Evolutionary conservation across 2,329 filamentous ascomycete genomes (phyloP).

Genomic region (Alternaria gansuensis): DNA sequence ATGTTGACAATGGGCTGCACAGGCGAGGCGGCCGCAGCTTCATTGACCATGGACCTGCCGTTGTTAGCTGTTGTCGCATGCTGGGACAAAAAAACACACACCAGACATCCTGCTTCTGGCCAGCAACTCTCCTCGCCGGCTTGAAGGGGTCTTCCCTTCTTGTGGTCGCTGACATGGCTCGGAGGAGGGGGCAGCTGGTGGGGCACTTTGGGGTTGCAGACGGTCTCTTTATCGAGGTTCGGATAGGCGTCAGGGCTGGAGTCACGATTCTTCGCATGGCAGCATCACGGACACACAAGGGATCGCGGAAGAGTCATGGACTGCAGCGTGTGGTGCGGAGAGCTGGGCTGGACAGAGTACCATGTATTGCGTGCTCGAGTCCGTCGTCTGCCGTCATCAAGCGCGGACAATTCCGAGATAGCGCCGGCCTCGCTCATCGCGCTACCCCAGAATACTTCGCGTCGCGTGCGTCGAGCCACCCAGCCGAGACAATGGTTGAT

Average conservation of each 20-base stretch:
- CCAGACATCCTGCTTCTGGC: conserved; percentile 68
- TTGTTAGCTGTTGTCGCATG: not conserved
- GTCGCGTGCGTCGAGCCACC: conserved; percentile 24
- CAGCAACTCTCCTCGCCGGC: conserved; percentile 64
- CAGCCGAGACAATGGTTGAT: conserved; percentile 63
- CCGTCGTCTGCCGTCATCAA: conserved; percentile 44
- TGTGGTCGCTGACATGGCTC: conserved; percentile 50
- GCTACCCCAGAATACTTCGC: conserved; percentile 20
- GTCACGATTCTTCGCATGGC: conserved; percentile 31
- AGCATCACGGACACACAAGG: not conserved
- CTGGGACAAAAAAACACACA: conserved; percentile 47
- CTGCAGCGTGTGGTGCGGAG: not conserved
- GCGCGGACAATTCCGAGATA: conserved; percentile 30
- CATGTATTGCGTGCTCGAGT: conserved; percentile 42
- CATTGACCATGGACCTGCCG: conserved; percentile 70
- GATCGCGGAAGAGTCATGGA: not conserved
- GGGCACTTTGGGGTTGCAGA: conserved; percentile 13
- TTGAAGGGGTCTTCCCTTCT: conserved; percentile 57
- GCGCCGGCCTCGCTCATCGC: conserved; percentile 28
- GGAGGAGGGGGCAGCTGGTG: conserved; percentile 33
- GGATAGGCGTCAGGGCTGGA: conserved; percentile 14
- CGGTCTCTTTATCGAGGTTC: conserved; percentile 8
- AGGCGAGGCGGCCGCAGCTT: conserved; percentile 70
- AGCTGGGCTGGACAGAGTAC: not conserved
- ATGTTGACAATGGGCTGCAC: conserved; percentile 74